Base-by-base conservation (phyloP, 148 eudicot species). In the Pharnaceum exiguum region DNA sequence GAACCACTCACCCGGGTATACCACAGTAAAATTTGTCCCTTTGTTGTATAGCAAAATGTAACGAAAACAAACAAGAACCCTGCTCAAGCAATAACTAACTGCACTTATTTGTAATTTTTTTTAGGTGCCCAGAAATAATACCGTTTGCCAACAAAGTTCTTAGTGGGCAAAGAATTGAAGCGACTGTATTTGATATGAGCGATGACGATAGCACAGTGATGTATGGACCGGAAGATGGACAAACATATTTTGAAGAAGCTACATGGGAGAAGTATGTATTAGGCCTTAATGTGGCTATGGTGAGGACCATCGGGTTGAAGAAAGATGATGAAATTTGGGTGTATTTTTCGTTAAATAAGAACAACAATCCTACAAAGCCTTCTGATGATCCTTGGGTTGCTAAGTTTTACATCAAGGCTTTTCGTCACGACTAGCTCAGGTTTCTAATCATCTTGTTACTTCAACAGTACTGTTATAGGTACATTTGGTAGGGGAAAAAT, bases 271-370 rank as follows among this genome's bases (percentile, higher is more conserved):
- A 63, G 55, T 70, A 50, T 45, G 48, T 57, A 23, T 15, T 70
- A 0, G 74, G 69, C 18, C 36, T 70, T 6, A 54, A 63, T 22
- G 27, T 51, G 65, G 16, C 46, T 39, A 33, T 70, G 42, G 48
- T 70, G 27, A 45, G 47, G 15, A 33, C 42, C 27, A 50, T 57
- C 38, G 69, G 55, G 21, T 51, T 70, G 1, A 70, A 43, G 24
- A 44, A 51, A 11, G 65, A 16, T n/a, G 69, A 70, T 44, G 39
- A 63, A 1, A 28, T 70, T 51, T 69, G 58, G 40, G 27, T 70
- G 1, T 57, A 10, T 57, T 70, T 40, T n/a, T n/a, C n/a, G n/a
- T n/a, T n/a, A n/a, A n/a, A n/a, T n/a, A n/a, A n/a, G n/a, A n/a
- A n/a, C n/a, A n/a, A n/a, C n/a, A n/a, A n/a, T n/a, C n/a, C n/a